Percentiles rank a stretch among this genome's conserved stretches.
phyloP scores from a whole-genome alignment of 2,329 filamentous ascomycete genomes.

The Alternaria burnsii region DNA sequence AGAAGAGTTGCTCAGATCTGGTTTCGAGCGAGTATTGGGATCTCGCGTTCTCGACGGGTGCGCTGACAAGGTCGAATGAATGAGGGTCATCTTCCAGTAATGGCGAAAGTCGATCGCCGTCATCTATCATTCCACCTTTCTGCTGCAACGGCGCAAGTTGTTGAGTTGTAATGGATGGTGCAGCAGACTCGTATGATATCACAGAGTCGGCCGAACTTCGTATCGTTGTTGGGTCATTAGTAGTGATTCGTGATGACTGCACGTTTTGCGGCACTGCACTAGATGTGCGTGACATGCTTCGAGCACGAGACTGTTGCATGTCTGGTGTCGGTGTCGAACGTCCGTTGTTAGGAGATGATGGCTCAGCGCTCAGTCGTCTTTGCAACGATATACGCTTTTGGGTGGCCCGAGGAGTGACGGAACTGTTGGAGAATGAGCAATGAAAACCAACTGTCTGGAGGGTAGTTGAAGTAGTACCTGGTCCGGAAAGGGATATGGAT shows the following conservation, averaged over 20 bases:
- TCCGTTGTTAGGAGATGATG: conserved; percentile 21
- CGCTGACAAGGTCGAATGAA: conserved; percentile 63
- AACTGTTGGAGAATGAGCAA: conserved; percentile 31
- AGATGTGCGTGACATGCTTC: conserved; percentile 26
- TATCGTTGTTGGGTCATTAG: conserved; percentile 34
- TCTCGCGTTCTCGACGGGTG: conserved; percentile 38
- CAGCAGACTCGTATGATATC: conserved; percentile 45
- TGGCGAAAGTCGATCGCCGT: conserved; percentile 56
- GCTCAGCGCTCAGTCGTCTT: conserved; percentile 28
- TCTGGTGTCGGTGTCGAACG: conserved; percentile 30
- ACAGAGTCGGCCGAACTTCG: conserved; percentile 49
- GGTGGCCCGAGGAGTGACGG: conserved; percentile 31
- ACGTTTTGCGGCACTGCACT: conserved; percentile 16
- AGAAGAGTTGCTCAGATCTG: conserved; percentile 72
- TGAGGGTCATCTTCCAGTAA: conserved; percentile 62
- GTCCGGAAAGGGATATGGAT: conserved; percentile 50
- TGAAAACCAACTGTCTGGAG: background rate
- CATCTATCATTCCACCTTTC: conserved; percentile 50
- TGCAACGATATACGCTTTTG: conserved; percentile 29
- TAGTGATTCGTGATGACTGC: conserved; percentile 20
- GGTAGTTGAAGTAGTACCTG: conserved; percentile 33
- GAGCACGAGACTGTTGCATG: conserved; percentile 18
- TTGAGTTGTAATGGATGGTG: conserved; percentile 44
- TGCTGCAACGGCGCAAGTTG: conserved; percentile 55
- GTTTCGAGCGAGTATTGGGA: conserved; percentile 66